These are phyloP conservation scores for Gypsophila paniculata DNA, from an alignment of 179 eudicot genomes.

Conservation along the genomic window DNA sequence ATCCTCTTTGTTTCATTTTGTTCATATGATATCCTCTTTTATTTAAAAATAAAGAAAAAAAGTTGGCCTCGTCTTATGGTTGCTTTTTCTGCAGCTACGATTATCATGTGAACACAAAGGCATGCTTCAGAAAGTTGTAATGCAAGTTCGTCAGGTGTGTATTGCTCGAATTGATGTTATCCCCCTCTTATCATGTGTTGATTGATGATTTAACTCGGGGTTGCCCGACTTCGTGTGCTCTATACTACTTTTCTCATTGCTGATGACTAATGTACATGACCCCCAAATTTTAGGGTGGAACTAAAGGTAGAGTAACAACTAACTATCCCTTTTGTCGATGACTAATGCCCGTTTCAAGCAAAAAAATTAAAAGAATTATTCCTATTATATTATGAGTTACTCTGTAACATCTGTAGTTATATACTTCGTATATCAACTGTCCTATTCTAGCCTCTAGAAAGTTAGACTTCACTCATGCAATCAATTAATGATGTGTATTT, in stretches of 20 bases:
- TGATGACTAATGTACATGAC: neutral
- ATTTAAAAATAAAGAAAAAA: neutral
- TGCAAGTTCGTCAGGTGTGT: slow-evolving; percentile 78
- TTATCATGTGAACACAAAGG: slow-evolving; percentile 69
- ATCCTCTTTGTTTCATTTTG: neutral
- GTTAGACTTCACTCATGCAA: neutral
- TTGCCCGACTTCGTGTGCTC: neutral
- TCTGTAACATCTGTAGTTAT: too few species aligned
- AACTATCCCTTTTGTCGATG: too few species aligned
- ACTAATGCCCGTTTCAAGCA: too few species aligned
- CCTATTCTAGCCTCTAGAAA: neutral
- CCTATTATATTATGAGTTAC: neutral
- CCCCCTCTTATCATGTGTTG: neutral
- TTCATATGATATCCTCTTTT: neutral
- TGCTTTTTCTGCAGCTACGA: slow-evolving; percentile 52
- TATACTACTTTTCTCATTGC: neutral
- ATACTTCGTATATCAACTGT: too few species aligned
- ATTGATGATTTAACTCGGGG: neutral
- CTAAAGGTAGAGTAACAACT: neutral
- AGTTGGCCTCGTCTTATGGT: slow-evolving; percentile 12
- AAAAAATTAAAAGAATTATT: too few species aligned
- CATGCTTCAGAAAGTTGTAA: slow-evolving; percentile 75
- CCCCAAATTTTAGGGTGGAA: neutral
- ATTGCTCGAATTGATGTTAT: neutral
- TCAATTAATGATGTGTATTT: neutral